Evolutionary conservation across 2,329 filamentous ascomycete genomes (phyloP).

Genomic region (Scopulariopsis brevicaulis): DNA sequence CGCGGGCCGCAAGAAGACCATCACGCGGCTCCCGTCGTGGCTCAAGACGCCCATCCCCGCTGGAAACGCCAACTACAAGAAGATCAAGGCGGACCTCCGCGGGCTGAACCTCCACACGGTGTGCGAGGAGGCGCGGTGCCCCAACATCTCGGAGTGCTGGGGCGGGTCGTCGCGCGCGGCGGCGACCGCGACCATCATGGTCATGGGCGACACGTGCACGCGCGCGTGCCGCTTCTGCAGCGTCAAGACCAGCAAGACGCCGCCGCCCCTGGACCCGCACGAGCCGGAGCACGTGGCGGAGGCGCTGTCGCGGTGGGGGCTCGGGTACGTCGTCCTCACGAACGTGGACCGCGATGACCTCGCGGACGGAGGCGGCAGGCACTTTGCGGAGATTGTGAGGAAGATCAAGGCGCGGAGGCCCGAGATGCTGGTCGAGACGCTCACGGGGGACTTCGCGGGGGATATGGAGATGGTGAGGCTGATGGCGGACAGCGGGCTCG

Average conservation of each 20-base stretch:
- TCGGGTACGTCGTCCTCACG: constrained; percentile 93
- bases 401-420: constrained; percentile 83
- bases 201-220: constrained; percentile 98
- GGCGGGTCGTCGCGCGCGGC: constrained; percentile 79
- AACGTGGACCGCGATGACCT: constrained; percentile 91
- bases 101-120: constrained; percentile 89
- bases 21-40: constrained; percentile 78
- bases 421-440: constrained; percentile 66
- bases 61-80: constrained; percentile 73
- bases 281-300: constrained; percentile 96
- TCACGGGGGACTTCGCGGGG: constrained; percentile 81
- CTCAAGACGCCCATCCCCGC: constrained; percentile 90
- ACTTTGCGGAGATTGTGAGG: constrained; percentile 89
- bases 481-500: constrained; percentile 78
- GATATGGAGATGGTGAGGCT: constrained; percentile 77
- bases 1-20: constrained; percentile 48
- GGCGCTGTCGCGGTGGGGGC: constrained; percentile 80
- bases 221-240: constrained; percentile 94
- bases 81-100: constrained; percentile 86
- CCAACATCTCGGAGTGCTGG: constrained; percentile 98
- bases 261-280: constrained; percentile 78
- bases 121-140: constrained; percentile 93
- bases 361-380: constrained; percentile 72
- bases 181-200: constrained; percentile 96
- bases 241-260: constrained; percentile 74